Percentiles rank a stretch among this genome's conserved stretches.
phyloP scores from a whole-genome alignment of 331 rosid genomes.

The Cucumis variabilis region DNA sequence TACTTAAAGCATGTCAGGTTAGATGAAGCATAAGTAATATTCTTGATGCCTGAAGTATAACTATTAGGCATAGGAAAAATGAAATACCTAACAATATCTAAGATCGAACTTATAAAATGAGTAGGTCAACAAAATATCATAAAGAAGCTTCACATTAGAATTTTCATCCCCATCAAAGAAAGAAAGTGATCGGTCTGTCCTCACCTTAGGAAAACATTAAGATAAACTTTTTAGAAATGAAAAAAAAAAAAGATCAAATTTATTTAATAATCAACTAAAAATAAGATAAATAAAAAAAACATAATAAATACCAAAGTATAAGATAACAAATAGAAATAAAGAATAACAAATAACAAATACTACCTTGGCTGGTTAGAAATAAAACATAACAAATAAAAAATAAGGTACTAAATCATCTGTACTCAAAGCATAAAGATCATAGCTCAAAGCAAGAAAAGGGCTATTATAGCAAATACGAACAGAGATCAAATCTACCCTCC shows the following conservation, averaged over 20 bases:
- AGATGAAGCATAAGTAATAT: background rate
- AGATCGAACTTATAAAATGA: constrained; percentile 99
- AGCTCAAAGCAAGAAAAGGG: too few species aligned
- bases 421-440: too few species aligned
- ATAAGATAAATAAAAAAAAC: too few species aligned
- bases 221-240: constrained; percentile 28
- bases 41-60: constrained; percentile 1
- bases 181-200: constrained; percentile 83
- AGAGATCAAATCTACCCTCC: too few species aligned
- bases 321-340: too few species aligned
- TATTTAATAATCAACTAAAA: constrained; percentile 32
- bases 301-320: too few species aligned
- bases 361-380: too few species aligned
- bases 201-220: constrained; percentile 60
- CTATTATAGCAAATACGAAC: too few species aligned
- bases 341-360: too few species aligned
- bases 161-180: constrained; percentile 96
- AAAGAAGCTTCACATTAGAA: constrained; percentile 73
- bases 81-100: constrained; percentile 95
- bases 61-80: constrained; percentile 26
- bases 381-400: too few species aligned
- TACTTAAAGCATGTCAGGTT: too few species aligned
- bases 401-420: too few species aligned
- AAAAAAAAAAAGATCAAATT: background rate
- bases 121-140: constrained; percentile 85